Conservation (phyloP, 805 yeast genomes). For the Saccharomycopsis oosterbeekiorum region DNA sequence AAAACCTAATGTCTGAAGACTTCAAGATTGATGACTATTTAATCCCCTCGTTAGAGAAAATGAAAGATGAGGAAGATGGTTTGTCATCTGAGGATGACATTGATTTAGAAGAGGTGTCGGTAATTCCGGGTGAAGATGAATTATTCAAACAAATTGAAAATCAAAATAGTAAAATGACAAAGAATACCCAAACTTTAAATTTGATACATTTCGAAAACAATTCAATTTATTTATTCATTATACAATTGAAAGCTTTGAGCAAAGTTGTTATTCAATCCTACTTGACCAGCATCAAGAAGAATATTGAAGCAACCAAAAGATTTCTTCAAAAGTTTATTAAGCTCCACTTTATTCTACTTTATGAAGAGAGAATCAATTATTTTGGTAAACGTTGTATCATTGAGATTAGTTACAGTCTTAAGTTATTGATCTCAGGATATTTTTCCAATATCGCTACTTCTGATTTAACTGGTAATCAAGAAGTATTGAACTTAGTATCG, state of each 20-base stretch:
- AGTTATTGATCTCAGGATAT: neutral
- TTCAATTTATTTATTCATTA: neutral
- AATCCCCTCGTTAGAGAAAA: neutral
- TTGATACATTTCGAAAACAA: neutral
- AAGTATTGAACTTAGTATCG: neutral
- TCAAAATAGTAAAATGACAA: neutral
- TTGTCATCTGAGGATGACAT: neutral
- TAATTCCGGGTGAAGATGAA: neutral
- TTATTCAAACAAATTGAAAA: neutral
- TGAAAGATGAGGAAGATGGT: neutral
- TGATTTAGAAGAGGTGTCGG: neutral
- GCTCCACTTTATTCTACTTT: neutral
- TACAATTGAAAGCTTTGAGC: neutral
- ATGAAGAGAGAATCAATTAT: neutral
- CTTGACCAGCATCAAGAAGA: neutral
- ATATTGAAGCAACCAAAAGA: neutral
- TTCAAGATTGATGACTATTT: neutral
- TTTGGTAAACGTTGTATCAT: neutral
- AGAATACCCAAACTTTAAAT: neutral
- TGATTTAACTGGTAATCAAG: neutral
- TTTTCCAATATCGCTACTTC: neutral
- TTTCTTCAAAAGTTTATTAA: neutral
- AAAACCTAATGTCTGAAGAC: neutral
- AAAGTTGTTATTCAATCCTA: neutral
- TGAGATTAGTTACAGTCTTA: neutral